These are phyloP conservation scores for Dactylonectria estremocensis DNA, from an alignment of 2,329 filamentous ascomycete species.

Conservation along the genomic window DNA sequence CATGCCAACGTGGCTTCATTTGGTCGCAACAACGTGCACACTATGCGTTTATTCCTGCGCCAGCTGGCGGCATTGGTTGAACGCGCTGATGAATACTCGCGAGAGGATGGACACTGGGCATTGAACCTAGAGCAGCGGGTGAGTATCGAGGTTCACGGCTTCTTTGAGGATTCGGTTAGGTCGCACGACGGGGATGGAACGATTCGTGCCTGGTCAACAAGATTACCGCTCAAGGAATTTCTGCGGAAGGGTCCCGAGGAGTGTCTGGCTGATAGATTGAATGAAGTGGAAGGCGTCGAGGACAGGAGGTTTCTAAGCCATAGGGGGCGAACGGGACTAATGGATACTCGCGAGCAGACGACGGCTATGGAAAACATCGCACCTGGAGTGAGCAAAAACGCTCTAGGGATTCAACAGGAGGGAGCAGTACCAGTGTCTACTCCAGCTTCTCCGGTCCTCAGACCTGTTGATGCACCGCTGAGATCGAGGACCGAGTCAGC, in stretches of 20 bases:
- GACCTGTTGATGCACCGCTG: conserved; percentile 45
- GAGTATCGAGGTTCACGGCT: conserved; percentile 70
- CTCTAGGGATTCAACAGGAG: conserved; percentile 53
- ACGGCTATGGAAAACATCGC: background rate
- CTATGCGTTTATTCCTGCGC: conserved; percentile 59
- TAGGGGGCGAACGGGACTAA: conserved; percentile 48
- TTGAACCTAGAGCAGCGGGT: conserved; percentile 68
- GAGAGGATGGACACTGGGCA: conserved; percentile 57
- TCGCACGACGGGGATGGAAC: conserved; percentile 50
- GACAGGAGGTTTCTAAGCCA: conserved; percentile 49
- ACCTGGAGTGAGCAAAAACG: conserved; percentile 43
- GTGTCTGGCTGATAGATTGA: conserved; percentile 69
- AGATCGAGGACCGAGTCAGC: conserved; percentile 48
- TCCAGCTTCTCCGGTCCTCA: conserved; percentile 52
- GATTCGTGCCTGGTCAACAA: conserved; percentile 66
- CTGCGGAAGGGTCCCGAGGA: conserved; percentile 68
- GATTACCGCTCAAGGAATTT: conserved; percentile 68
- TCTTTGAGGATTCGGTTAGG: conserved; percentile 69
- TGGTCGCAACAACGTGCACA: conserved; percentile 64
- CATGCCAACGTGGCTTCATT: conserved; percentile 71
- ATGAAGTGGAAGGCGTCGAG: conserved; percentile 53
- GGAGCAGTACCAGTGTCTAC: conserved; percentile 37
- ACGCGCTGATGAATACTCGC: conserved; percentile 52
- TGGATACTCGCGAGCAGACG: conserved; percentile 21
- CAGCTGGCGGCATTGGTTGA: conserved; percentile 53